Base-by-base conservation (phyloP, 495 filamentous ascomycete species). In the Xylaria venustula region DNA sequence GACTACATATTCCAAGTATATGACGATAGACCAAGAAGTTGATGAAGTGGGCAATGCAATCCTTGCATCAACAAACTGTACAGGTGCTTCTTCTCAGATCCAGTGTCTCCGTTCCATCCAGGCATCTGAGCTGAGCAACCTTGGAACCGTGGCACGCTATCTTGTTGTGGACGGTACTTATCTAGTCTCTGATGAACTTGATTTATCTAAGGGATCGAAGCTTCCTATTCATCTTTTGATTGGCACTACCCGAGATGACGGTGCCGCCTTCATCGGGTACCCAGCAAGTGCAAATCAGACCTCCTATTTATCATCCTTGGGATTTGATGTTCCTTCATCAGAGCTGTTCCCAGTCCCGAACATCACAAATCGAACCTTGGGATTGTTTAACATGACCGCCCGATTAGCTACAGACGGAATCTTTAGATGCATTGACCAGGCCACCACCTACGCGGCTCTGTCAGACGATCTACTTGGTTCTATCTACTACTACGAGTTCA, bases 361-460 rank as follows among this genome's bases (percentile, higher is more conserved):
- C 11, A 64, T 73, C 3, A 49, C 56, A n/a, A 82, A 83, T 62
- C 19, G 48, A 30, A 81, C 77, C 0, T 67, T 77, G 1, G 71
- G 73, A 44, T 63, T 83, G 22, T 83, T 77, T 72, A 79, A 79
- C 42, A 63, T 69, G 57, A 60, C 73, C 36, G 64, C 77, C 2
- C 73, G 75, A 12, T 70, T 81, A 19, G 72, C 79, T 17, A 83
- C 79, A 2, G 79, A 83, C 64, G 74, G 69, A 28, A 70, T 77
- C 32, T 83, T 83, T 70, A 73, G 79, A n/a, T 84, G 81, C 64
- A 63, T 77, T 20, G 74, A 73, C 69, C 74, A 82, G 40, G 76
- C 77, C 15, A 83, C 81, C 11, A 75, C 74, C n/a, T 70, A 69
- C 61, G 63, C 72, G 1, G 74, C 62, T 19, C 49, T 74, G 26